Evolutionary conservation across 441 rosid species (phyloP).

Genomic region (Hura crepitans): DNA sequence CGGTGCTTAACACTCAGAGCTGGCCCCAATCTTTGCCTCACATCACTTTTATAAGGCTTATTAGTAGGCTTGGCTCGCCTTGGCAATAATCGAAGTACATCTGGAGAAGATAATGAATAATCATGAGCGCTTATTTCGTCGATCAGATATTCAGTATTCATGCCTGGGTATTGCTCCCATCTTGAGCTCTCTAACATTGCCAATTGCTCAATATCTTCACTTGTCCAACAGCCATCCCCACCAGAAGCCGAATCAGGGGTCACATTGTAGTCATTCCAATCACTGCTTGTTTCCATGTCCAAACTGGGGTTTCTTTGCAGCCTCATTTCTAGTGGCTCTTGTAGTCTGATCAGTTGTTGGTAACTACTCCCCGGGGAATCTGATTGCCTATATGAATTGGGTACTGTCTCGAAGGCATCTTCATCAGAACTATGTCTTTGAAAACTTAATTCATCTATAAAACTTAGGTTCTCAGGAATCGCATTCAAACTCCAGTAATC

Average conservation of each 20-base stretch:
- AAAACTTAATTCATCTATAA: constrained; percentile 16
- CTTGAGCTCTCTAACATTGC: background rate
- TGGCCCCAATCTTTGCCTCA: constrained; percentile 27
- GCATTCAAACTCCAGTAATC: constrained; percentile 4
- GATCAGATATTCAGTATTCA: background rate
- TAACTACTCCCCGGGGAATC: constrained; percentile 18
- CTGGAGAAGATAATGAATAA: constrained; percentile 16
- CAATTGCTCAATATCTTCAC: constrained; percentile 24
- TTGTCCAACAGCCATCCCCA: constrained; percentile 24
- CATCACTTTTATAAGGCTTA: constrained; percentile 17
- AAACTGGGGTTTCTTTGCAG: constrained; percentile 18
- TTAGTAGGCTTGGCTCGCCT: constrained; percentile 14
- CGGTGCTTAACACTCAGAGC: constrained; percentile 22
- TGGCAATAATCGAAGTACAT: constrained; percentile 8
- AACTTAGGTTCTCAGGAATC: constrained; percentile 16
- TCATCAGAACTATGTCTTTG: constrained; percentile 16
- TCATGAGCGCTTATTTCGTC: constrained; percentile 6
- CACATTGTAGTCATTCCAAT: constrained; percentile 15
- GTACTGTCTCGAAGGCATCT: constrained; percentile 17
- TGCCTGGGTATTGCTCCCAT: background rate
- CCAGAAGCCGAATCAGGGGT: constrained; percentile 11
- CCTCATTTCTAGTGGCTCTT: constrained; percentile 20
- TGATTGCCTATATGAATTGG: constrained; percentile 5
- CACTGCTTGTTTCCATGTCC: constrained; percentile 18
- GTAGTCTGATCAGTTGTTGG: constrained; percentile 14